Base-by-base conservation (phyloP, 805 yeast genomes). In the Candida tallmaniae region DNA sequence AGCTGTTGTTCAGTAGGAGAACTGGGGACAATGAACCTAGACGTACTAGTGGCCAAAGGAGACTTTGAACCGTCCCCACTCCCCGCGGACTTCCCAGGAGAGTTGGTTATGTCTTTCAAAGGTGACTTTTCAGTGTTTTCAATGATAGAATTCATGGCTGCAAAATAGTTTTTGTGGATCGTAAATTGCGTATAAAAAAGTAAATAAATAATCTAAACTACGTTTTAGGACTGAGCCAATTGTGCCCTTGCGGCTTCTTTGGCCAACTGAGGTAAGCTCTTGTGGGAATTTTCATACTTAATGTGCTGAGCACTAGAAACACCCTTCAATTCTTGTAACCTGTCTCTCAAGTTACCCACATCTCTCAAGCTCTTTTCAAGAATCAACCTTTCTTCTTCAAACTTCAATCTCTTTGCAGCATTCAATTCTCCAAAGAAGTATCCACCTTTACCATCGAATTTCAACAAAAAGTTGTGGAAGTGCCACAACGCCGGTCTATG, bases 401-500 rank as follows among this genome's bases (percentile, higher is more conserved):
- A 73, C 36, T 71, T 60, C 40, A 89, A 70, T 47, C 96, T 73
- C 55, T 75, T 70, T 20, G 72, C 71, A 4, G 96, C 89, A 56
- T 88, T 78, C 35, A 89, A 74, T 43, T 71, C 70, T 5, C 76
- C 70, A 42, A 74, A 75, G 38, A 46, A 60, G 50, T 80, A 84
- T 6, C 78, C 77, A 2, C 90, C 90, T 50, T 76, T 74, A n/a
- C 94, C 94, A 51, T 83, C 89, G 52, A 89, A 86, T 56, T 87
- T 88, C 44, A 89, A 67, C 38, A 89, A 74, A 47, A 76, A 74
- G 42, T 81, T 75, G 58, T 89, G 97, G 66, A 86, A 89, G 56
- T 84, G 84, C 96, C 96, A 89, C 42, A 89, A 64, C 5, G 94
- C 85, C 3, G 95, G 82, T 44, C 97, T 70, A 58, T 89, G 97